A percentile compares a stretch with the other conserved stretches of the same genome.
These are phyloP conservation scores for Penicillium sp. DNA, from an alignment of 2,329 filamentous ascomycete genomes.

Conservation along the genomic window DNA sequence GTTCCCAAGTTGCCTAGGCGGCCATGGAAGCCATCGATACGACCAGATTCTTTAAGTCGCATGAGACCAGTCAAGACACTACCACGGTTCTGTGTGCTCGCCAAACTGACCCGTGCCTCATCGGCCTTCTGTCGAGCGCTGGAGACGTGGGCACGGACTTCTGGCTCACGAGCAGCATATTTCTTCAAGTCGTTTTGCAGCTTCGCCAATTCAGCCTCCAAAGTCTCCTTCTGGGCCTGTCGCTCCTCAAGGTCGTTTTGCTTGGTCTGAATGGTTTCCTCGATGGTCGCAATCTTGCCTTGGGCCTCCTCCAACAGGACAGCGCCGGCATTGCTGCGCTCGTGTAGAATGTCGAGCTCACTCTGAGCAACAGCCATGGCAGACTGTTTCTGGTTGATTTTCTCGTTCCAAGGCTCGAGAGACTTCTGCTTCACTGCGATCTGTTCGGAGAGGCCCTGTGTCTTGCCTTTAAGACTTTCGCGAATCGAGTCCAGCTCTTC, in stretches of 20 bases:
- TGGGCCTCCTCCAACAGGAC: slow-evolving; percentile 84
- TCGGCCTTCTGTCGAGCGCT: slow-evolving; percentile 93
- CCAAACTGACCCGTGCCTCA: slow-evolving; percentile 88
- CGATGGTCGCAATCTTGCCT: slow-evolving; percentile 75
- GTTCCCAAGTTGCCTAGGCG: slow-evolving; percentile 91
- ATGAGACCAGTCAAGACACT: slow-evolving; percentile 91
- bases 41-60: slow-evolving; percentile 92
- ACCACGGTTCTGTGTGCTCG: slow-evolving; percentile 88
- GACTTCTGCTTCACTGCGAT: slow-evolving; percentile 92
- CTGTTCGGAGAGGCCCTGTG: slow-evolving; percentile 89
- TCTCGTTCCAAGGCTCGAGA: slow-evolving; percentile 94
- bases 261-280: slow-evolving; percentile 74
- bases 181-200: slow-evolving; percentile 75
- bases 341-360: slow-evolving; percentile 87
- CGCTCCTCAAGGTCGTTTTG: slow-evolving; percentile 75
- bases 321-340: slow-evolving; percentile 86
- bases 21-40: slow-evolving; percentile 96
- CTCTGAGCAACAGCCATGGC: slow-evolving; percentile 93
- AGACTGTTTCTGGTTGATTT: slow-evolving; percentile 95
- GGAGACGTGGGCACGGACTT: slow-evolving; percentile 82
- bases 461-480: slow-evolving; percentile 91
- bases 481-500: slow-evolving; percentile 81
- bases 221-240: slow-evolving; percentile 71
- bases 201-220: slow-evolving; percentile 76
- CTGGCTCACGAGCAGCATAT: slow-evolving; percentile 77